phyloP scores from a whole-genome alignment of 306 rosid species.

The Rosa multiflora region DNA sequence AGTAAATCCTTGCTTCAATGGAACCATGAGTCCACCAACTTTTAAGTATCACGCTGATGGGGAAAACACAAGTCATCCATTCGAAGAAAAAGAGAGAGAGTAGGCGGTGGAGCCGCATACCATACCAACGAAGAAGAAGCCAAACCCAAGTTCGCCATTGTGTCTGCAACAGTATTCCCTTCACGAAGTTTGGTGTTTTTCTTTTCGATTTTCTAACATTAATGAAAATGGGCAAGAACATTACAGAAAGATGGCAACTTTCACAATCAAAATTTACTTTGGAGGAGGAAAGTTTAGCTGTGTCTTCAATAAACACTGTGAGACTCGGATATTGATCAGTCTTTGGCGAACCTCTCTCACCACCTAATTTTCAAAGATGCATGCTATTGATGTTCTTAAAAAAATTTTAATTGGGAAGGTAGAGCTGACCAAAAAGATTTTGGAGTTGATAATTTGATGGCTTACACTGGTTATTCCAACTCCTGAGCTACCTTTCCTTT shows the following conservation, averaged over 20 bases:
- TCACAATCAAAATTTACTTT: not conserved
- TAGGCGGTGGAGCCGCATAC: no score
- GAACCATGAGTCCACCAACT: no score
- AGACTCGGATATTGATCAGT: not conserved
- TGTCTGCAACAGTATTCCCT: no score
- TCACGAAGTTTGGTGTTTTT: not conserved
- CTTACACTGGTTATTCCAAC: conserved; percentile 12
- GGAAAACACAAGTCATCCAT: no score
- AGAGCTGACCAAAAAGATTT: not conserved
- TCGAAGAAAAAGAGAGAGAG: no score
- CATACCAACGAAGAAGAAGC: no score
- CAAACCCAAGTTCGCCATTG: no score
- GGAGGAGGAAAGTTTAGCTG: not conserved
- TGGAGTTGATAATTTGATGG: conserved; percentile 8
- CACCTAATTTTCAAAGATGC: conserved; percentile 1
- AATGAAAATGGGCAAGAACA: not conserved
- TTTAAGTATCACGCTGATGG: no score
- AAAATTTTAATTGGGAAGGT: not conserved
- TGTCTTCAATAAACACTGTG: not conserved
- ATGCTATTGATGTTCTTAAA: not conserved
- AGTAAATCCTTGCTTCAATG: no score
- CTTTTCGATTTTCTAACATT: not conserved
- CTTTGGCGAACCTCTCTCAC: not conserved
- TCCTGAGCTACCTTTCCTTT: conserved; percentile 5
- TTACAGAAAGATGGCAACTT: not conserved